These are phyloP conservation scores for Fraxinus sp. DNA, from an alignment of 305 asterid species.

Conservation along the genomic window DNA sequence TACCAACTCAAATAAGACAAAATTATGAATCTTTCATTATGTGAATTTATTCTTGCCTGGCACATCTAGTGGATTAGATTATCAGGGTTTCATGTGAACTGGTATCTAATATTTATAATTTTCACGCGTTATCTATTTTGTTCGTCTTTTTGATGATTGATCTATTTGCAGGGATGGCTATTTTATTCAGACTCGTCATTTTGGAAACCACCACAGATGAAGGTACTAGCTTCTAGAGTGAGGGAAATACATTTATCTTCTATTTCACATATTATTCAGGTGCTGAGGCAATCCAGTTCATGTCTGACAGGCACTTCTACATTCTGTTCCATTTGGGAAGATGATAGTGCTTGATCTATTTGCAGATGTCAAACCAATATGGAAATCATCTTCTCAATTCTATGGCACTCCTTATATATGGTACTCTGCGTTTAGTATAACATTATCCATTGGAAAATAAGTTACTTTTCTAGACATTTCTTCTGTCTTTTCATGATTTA, in stretches of 20 bases:
- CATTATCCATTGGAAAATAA: slow-evolving; percentile 20
- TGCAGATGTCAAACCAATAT: slow-evolving; percentile 93
- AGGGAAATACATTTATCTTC: slow-evolving; percentile 7
- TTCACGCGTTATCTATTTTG: slow-evolving; percentile 6
- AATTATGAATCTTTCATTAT: neutral
- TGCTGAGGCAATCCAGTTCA: slow-evolving; percentile 17
- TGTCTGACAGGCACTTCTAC: slow-evolving; percentile 84
- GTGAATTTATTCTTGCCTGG: neutral
- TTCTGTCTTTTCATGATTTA: slow-evolving; percentile 7
- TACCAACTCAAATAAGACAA: neutral
- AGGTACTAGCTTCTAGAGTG: slow-evolving; percentile 44
- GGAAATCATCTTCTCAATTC: slow-evolving; percentile 91
- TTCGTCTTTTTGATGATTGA: slow-evolving; percentile 12
- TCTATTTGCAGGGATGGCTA: slow-evolving; percentile 85
- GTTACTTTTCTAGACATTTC: slow-evolving; percentile 10
- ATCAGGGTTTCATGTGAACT: neutral
- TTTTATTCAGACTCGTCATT: slow-evolving; percentile 88
- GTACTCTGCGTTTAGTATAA: slow-evolving; percentile 40
- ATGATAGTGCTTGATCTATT: slow-evolving; percentile 98
- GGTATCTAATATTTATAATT: slow-evolving; percentile 7
- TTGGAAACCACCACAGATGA: slow-evolving; percentile 98
- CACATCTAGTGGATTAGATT: slow-evolving; percentile 3
- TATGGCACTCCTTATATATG: slow-evolving; percentile 90
- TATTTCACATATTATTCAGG: neutral
- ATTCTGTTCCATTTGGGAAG: slow-evolving; percentile 97